phyloP scores from a whole-genome alignment of 148 eudicot species.

The Silene conica region DNA sequence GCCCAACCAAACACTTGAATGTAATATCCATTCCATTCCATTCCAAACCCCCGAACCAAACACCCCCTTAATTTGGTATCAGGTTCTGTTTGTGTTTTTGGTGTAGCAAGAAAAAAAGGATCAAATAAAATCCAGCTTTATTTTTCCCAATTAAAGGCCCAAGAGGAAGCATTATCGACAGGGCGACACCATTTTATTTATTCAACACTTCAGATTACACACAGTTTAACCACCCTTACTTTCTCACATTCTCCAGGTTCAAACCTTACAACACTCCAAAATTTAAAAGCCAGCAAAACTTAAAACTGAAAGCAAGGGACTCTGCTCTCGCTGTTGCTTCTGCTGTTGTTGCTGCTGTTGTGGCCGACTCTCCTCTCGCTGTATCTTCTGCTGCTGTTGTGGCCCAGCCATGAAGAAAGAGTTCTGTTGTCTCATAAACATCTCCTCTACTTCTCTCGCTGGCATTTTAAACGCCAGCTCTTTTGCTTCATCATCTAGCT shows the following conservation, averaged over 20 bases:
- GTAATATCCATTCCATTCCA: too few species aligned
- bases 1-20: too few species aligned
- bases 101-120: too few species aligned
- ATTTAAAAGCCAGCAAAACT: constrained; percentile 22
- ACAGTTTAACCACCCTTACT: not conserved
- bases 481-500: constrained; percentile 24
- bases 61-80: too few species aligned
- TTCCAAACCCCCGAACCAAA: too few species aligned
- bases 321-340: not conserved
- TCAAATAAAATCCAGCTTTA: too few species aligned
- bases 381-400: not conserved
- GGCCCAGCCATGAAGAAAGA: constrained; percentile 29
- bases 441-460: constrained; percentile 21
- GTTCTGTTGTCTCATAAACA: constrained; percentile 21
- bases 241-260: not conserved
- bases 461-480: constrained; percentile 23
- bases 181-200: not conserved
- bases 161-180: not conserved
- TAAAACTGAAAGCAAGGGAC: constrained; percentile 18
- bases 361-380: not conserved
- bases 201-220: not conserved
- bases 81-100: too few species aligned
- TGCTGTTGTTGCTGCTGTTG: not conserved
- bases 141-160: not conserved
- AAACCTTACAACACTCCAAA: not conserved